phyloP scores from a whole-genome alignment of 2,329 filamentous ascomycete species.

The Volutella citrinella region DNA sequence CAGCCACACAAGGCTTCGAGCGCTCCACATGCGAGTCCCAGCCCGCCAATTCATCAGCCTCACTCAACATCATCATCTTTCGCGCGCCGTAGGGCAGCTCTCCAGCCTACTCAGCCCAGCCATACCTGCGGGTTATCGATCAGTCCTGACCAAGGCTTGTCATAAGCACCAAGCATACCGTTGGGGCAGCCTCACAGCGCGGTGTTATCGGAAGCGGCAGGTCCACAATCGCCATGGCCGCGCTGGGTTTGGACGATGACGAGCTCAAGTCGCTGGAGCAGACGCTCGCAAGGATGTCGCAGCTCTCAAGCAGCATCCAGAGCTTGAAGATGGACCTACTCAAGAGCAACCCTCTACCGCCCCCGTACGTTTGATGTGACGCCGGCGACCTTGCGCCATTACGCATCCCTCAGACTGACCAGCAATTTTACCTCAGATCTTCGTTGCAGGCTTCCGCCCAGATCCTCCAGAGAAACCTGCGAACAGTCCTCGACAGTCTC shows the following conservation, averaged over 20 bases:
- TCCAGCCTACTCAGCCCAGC: too few species aligned
- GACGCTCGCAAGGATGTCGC: constrained; percentile 63
- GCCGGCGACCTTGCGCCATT: not conserved
- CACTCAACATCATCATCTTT: too few species aligned
- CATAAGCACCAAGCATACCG: too few species aligned
- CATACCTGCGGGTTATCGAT: too few species aligned
- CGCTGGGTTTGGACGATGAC: constrained; percentile 52
- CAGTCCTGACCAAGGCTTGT: too few species aligned
- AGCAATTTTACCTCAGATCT: constrained; percentile 42
- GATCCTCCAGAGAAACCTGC: constrained; percentile 69
- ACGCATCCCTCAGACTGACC: constrained; percentile 8
- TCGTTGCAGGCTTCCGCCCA: constrained; percentile 70
- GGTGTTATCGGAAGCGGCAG: too few species aligned
- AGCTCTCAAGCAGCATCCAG: constrained; percentile 66
- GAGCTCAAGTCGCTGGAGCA: constrained; percentile 69
- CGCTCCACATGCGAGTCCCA: too few species aligned
- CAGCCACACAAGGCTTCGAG: too few species aligned
- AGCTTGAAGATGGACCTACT: constrained; percentile 61
- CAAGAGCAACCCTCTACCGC: constrained; percentile 63
- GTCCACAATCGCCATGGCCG: too few species aligned
- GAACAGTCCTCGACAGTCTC: constrained; percentile 63
- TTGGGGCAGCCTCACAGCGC: too few species aligned
- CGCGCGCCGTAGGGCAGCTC: too few species aligned
- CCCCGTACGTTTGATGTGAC: constrained; percentile 48
- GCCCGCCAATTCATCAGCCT: too few species aligned